Evolutionary conservation across 129 eudicot species (phyloP).

Genomic region (Escallonia rubra): DNA sequence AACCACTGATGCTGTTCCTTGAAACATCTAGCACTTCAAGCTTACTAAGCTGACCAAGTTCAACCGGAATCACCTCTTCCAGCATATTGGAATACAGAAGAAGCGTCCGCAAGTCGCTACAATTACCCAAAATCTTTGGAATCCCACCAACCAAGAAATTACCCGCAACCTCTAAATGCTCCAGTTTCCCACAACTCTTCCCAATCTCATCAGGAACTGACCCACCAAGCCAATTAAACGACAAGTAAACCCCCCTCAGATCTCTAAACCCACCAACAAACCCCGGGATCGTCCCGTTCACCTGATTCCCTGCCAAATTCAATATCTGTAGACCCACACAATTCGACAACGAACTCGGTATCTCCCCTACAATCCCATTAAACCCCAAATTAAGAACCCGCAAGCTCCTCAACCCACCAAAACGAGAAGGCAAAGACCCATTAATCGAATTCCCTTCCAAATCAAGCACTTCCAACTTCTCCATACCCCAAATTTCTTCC

Average conservation of each 20-base stretch:
- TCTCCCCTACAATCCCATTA: slow-evolving; percentile 63
- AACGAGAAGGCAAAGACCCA: slow-evolving; percentile 39
- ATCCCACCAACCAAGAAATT: slow-evolving; percentile 57
- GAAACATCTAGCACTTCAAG: slow-evolving; percentile 73
- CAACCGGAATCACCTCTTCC: slow-evolving; percentile 69
- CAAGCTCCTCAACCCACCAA: slow-evolving; percentile 57
- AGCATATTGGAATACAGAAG: slow-evolving; percentile 63
- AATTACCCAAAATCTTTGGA: slow-evolving; percentile 66
- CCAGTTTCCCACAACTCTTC: slow-evolving; percentile 60
- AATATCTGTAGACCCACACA: slow-evolving; percentile 49
- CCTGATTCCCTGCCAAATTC: slow-evolving; percentile 74
- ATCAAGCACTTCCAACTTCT: slow-evolving; percentile 82
- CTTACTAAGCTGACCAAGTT: slow-evolving; percentile 50
- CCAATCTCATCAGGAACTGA: slow-evolving; percentile 62
- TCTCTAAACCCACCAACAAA: slow-evolving; percentile 50
- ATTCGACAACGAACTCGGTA: slow-evolving; percentile 49
- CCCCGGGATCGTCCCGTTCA: slow-evolving; percentile 62
- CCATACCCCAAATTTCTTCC: slow-evolving; percentile 74
- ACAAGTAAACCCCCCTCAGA: slow-evolving; percentile 79
- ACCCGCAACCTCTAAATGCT: slow-evolving; percentile 72
- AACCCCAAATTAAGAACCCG: slow-evolving; percentile 82
- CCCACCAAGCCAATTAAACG: slow-evolving; percentile 60
- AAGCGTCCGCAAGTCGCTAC: slow-evolving; percentile 51
- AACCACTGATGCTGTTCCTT: slow-evolving; percentile 73
- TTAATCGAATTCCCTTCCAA: slow-evolving; percentile 74